Evolutionary conservation across 805 yeast genomes (phyloP).

Genomic region (Cephaloascus fragrans): DNA sequence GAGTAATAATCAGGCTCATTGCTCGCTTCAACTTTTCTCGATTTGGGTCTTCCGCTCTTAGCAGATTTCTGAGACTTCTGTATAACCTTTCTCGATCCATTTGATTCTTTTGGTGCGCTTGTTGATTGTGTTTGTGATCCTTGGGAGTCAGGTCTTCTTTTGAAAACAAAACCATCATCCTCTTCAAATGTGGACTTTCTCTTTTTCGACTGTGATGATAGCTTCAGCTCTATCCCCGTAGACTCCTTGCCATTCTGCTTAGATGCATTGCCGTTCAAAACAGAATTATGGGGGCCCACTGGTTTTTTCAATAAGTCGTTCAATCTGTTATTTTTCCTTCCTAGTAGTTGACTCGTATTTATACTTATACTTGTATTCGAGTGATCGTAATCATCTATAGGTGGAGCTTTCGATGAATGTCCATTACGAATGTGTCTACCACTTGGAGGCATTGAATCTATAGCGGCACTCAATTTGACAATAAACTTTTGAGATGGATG

Average conservation of each 20-base stretch:
- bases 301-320: conserved; percentile 1
- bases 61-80: not conserved
- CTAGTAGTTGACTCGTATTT: not conserved
- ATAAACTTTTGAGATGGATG: too few species aligned
- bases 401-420: not conserved
- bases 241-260: not conserved
- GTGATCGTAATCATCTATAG: not conserved
- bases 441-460: not conserved
- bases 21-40: not conserved
- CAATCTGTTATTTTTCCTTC: conserved; percentile 1
- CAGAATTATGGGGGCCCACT: too few species aligned
- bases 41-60: not conserved
- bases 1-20: not conserved
- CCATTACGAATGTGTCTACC: not conserved
- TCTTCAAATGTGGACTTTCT: not conserved
- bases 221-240: not conserved
- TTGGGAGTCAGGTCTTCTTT: not conserved
- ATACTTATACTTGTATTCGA: not conserved
- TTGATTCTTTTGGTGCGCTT: too few species aligned
- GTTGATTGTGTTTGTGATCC: not conserved
- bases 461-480: not conserved
- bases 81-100: not conserved
- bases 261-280: too few species aligned
- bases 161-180: conserved; percentile 1
- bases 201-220: not conserved